Evolutionary conservation across 352 stramenopile genomes (phyloP).

Genomic region (Pilasporangium apinafurcum): DNA sequence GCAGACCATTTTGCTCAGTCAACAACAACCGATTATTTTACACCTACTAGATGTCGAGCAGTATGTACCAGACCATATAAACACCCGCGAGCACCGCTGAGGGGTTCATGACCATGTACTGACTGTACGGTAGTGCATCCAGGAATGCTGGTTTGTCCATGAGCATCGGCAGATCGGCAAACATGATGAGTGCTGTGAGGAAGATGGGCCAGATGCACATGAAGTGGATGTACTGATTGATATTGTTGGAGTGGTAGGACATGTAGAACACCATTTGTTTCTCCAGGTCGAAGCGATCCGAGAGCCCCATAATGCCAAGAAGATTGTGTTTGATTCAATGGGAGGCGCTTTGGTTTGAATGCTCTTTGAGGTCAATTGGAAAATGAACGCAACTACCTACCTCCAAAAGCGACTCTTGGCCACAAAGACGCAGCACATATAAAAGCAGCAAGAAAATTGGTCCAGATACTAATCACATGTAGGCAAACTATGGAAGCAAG

Average conservation of each 20-base stretch:
- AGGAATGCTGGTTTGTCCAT: conserved; percentile 14
- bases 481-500: too few species aligned
- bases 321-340: not conserved
- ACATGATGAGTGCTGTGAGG: conserved; percentile 61
- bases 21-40: not conserved
- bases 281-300: conserved; percentile 71
- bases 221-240: conserved; percentile 82
- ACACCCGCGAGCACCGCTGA: conserved; percentile 39
- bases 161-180: conserved; percentile 34
- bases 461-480: too few species aligned
- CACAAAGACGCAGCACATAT: too few species aligned
- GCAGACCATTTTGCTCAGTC: too few species aligned
- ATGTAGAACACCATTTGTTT: conserved; percentile 83
- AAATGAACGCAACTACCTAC: too few species aligned
- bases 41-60: conserved; percentile 42
- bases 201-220: conserved; percentile 84
- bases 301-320: conserved; percentile 7
- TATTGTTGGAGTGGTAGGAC: conserved; percentile 77
- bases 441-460: too few species aligned
- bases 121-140: conserved; percentile 15
- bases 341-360: too few species aligned
- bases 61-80: conserved; percentile 82
- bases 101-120: conserved; percentile 63
- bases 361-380: not conserved
- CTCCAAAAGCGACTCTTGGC: too few species aligned